Conservation (phyloP, 306 rosid genomes). For the Vachellia pachyceras region DNA sequence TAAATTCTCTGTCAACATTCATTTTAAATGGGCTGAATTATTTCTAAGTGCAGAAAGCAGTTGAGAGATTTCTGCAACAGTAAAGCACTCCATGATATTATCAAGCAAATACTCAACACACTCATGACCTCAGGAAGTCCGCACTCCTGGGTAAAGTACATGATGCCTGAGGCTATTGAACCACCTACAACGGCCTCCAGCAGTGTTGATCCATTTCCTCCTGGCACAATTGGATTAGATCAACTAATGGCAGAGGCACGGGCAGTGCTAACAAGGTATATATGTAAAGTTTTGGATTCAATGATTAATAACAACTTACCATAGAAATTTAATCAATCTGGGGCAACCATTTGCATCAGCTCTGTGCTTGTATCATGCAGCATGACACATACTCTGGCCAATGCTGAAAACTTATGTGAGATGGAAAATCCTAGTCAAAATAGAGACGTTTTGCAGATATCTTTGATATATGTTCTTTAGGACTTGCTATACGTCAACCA, state of each 20-base stretch:
- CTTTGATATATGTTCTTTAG: background rate
- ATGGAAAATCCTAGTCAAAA: conserved; percentile 14
- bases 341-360: conserved; percentile 21
- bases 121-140: conserved; percentile 79
- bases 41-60: conserved; percentile 74
- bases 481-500: background rate
- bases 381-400: background rate
- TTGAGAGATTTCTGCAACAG: conserved; percentile 63
- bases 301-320: conserved; percentile 1
- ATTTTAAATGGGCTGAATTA: conserved; percentile 38
- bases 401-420: conserved; percentile 18
- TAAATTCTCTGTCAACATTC: conserved; percentile 32
- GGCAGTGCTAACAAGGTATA: conserved; percentile 81
- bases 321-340: conserved; percentile 17
- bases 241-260: conserved; percentile 82
- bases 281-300: conserved; percentile 31
- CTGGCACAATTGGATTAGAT: conserved; percentile 63
- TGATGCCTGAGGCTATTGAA: conserved; percentile 70
- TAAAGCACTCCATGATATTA: conserved; percentile 62
- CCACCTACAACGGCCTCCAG: conserved; percentile 46
- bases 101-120: conserved; percentile 63
- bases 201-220: conserved; percentile 40
- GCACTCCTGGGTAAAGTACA: conserved; percentile 77
- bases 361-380: conserved; percentile 14
- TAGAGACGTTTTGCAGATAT: background rate